Base-by-base conservation (phyloP, 2,329 filamentous ascomycete genomes). In the Aureobasidium mangrovei region DNA sequence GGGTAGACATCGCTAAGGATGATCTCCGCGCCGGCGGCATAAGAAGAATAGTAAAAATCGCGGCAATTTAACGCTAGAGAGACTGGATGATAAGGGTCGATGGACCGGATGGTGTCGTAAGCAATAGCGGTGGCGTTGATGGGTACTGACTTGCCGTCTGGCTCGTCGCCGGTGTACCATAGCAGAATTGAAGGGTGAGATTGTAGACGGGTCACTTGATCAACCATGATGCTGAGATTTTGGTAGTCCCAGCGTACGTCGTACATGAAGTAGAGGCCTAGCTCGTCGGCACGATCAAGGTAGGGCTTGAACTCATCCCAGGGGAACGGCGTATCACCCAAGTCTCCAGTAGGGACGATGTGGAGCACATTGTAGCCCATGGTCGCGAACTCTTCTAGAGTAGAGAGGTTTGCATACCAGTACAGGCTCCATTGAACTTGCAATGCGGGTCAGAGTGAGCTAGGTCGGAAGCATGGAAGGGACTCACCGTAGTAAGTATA, bases 11-110 rank as follows among this genome's bases (percentile, higher is more conserved):
- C 80, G 24, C 73, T 73, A 67, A 83, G 75, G 57, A 84, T 65
- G 58, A 83, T 76, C 60, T 83, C 80, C 4, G 77, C 75, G 27
- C 76, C 77, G 2, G 67, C 64, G 0, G 75, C 69, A 67, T 84
- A 84, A 6, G 74, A 66, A 2, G 65, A 64, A 62, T 80, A 83
- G 65, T 81, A 75, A 64, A 80, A 83, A 65, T 83, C 75, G 56
- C 75, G 72, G 70, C 81, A 83, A 67, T 83, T 83, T 33, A 84
- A 73, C 2, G 75, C 76, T 3, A 83, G 67, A 1, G 77, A 76
- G 2, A 81, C 73, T 0, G 80, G 80, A 65, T 83, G 81, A 64
- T 83, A 83, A 0, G 76, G 76, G 63, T 84, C 81, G 0, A 82
- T 64, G 0, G 62, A 55, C 53, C 70, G 69, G 61, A 82, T 74